These are phyloP conservation scores for Ophiosphaerella korrae DNA, from an alignment of 2,329 filamentous ascomycete species.

Conservation along the genomic window DNA sequence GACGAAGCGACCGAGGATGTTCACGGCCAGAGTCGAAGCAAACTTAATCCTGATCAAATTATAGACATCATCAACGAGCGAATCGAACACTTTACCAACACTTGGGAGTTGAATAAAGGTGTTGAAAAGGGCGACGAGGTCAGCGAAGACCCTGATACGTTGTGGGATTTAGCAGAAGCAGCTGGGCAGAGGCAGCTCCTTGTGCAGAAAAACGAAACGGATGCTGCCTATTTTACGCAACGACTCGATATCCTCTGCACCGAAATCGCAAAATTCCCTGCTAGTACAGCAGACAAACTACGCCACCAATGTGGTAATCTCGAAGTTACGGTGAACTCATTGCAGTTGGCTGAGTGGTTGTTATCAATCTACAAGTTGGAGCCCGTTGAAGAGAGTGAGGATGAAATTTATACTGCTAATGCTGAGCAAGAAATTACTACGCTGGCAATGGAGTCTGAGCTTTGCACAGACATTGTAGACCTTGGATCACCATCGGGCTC, in stretches of 20 bases:
- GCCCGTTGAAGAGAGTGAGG: conserved; percentile 5
- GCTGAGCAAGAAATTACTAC: background rate
- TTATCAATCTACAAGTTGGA: conserved; percentile 22
- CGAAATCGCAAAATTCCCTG: conserved; percentile 49
- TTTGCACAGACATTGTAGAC: conserved; percentile 19
- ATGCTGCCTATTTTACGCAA: conserved; percentile 19
- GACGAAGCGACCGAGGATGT: conserved; percentile 4
- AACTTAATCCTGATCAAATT: conserved; percentile 18
- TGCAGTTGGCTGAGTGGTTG: conserved; percentile 58
- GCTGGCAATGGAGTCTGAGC: background rate
- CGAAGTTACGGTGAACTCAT: conserved; percentile 68
- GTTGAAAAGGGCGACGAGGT: conserved; percentile 8
- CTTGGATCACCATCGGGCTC: conserved; percentile 23
- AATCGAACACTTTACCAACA: conserved; percentile 21
- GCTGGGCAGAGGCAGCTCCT: conserved; percentile 15
- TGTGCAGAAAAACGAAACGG: conserved; percentile 11
- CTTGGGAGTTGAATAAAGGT: conserved; percentile 28
- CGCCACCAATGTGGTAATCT: conserved; percentile 62
- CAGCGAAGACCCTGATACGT: conserved; percentile 13
- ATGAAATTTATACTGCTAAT: background rate
- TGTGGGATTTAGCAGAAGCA: conserved; percentile 31
- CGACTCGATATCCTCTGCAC: conserved; percentile 25
- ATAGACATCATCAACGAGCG: conserved; percentile 34
- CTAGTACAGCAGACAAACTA: conserved; percentile 58
- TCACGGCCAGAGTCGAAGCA: conserved; percentile 5